phyloP scores from a whole-genome alignment of 805 yeast species.

The Kodamaea leandrae region DNA sequence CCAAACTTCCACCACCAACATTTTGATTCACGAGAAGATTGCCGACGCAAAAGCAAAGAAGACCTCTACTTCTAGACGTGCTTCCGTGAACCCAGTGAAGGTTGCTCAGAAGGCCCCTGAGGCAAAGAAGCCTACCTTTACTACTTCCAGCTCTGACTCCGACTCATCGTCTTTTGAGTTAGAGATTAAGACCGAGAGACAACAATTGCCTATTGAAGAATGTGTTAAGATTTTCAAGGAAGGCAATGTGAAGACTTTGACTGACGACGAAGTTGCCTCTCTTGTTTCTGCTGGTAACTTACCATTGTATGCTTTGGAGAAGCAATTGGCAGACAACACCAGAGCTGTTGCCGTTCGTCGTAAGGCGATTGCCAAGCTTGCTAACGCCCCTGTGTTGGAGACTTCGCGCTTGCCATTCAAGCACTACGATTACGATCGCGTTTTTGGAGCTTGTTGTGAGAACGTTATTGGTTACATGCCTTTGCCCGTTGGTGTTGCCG shows the following conservation, averaged over 20 bases:
- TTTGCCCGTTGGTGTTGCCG: conserved; percentile 95
- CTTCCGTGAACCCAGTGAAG: conserved; percentile 24
- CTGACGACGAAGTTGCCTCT: conserved; percentile 68
- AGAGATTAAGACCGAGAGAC: conserved; percentile 21
- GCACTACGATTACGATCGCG: conserved; percentile 89
- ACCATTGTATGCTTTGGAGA: conserved; percentile 92
- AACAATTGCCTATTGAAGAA: conserved; percentile 56
- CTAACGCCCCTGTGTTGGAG: conserved; percentile 77
- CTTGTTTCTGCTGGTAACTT: conserved; percentile 74
- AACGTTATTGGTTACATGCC: conserved; percentile 97
- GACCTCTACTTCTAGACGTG: conserved; percentile 6
- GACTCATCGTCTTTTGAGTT: conserved; percentile 22
- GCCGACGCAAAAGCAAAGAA: conserved; percentile 25
- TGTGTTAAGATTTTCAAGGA: conserved; percentile 60
- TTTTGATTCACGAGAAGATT: conserved; percentile 39
- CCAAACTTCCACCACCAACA: conserved; percentile 47
- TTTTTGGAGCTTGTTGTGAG: conserved; percentile 98
- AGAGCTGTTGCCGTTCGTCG: conserved; percentile 95
- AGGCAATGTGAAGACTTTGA: conserved; percentile 66
- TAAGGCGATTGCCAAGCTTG: conserved; percentile 79
- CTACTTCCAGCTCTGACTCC: conserved; percentile 11
- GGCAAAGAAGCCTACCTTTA: background rate
- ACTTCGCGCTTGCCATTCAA: conserved; percentile 72
- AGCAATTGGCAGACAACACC: conserved; percentile 80
- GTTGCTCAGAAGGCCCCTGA: background rate